Conservation (phyloP, 2,329 filamentous ascomycete species). For the Verticillium alfalfae region DNA sequence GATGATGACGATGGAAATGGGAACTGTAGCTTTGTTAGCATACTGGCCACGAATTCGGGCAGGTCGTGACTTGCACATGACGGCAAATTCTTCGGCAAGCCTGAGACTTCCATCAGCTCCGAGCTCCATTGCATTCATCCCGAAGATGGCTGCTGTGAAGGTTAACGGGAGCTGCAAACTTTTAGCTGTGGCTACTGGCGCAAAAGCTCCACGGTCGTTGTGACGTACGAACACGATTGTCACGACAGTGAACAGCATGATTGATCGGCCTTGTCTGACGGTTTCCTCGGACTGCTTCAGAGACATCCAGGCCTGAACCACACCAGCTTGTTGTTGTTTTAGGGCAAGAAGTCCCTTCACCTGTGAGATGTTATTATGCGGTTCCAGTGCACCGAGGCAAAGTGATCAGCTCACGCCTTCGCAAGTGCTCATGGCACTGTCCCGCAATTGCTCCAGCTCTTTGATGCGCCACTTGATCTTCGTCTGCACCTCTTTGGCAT, state of each 20-base stretch:
- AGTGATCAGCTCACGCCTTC: slow-evolving; percentile 19
- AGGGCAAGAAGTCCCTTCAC: slow-evolving; percentile 32
- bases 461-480: slow-evolving; percentile 21
- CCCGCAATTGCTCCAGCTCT: slow-evolving; percentile 24
- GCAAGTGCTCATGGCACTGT: slow-evolving; percentile 24
- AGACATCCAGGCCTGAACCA: slow-evolving; percentile 35
- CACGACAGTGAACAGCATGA: slow-evolving; percentile 40
- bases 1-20: slow-evolving; percentile 10
- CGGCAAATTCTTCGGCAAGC: slow-evolving; percentile 10
- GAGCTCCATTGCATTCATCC: slow-evolving; percentile 27
- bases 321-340: slow-evolving; percentile 40
- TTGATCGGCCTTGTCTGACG: slow-evolving; percentile 32
- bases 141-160: slow-evolving; percentile 30
- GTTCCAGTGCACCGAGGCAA: neutral
- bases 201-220: neutral
- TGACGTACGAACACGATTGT: slow-evolving; percentile 38
- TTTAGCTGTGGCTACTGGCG: neutral
- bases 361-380: neutral
- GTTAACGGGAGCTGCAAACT: slow-evolving; percentile 24
- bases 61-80: slow-evolving; percentile 14
- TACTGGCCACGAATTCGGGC: neutral
- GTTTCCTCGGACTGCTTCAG: slow-evolving; percentile 31
- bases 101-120: slow-evolving; percentile 11
- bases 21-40: slow-evolving; percentile 8
- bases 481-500: neutral